Percentiles rank a stretch among this genome's conserved stretches.
These are phyloP conservation scores for Musa schizocarpa DNA, from an alignment of 176 grass and related monocot species.

Conservation along the genomic window DNA sequence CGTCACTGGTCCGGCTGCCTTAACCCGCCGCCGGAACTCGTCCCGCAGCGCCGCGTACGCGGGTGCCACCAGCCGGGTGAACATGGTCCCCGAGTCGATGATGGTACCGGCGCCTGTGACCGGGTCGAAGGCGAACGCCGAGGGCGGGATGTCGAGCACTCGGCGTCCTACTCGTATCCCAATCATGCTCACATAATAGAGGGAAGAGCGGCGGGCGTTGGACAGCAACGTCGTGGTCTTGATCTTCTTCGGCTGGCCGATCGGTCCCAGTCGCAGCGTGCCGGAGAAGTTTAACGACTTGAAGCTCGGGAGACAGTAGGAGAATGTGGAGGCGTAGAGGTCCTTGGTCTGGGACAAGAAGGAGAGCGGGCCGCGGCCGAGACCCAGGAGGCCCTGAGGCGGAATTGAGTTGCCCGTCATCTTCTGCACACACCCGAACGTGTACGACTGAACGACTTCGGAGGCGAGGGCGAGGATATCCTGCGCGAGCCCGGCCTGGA, in stretches of 20 bases:
- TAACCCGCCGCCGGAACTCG: conserved; percentile 55
- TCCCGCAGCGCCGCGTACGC: conserved; percentile 61
- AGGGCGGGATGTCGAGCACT: conserved; percentile 44
- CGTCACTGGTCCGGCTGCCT: conserved; percentile 25
- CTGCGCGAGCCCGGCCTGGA: conserved; percentile 44
- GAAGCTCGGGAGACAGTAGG: conserved; percentile 85
- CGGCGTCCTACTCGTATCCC: conserved; percentile 56
- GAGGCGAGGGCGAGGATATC: conserved; percentile 60
- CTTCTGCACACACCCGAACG: conserved; percentile 61
- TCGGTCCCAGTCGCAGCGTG: conserved; percentile 62
- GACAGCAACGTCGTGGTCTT: conserved; percentile 69
- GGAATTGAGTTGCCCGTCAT: conserved; percentile 67
- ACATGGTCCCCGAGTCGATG: conserved; percentile 77
- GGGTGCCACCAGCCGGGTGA: conserved; percentile 60
- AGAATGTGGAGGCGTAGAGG: conserved; percentile 58
- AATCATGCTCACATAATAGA: conserved; percentile 87
- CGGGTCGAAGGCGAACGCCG: conserved; percentile 54
- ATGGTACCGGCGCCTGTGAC: conserved; percentile 67
- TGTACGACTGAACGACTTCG: conserved; percentile 51
- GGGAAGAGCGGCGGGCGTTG: conserved; percentile 63
- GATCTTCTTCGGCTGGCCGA: conserved; percentile 53
- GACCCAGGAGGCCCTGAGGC: conserved; percentile 72
- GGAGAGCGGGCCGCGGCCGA: conserved; percentile 66
- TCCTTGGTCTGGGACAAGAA: conserved; percentile 70
- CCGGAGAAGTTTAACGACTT: conserved; percentile 84